These are phyloP conservation scores for Strobilomyces echinocephalus DNA, from an alignment of 768 basidiomycete genomes.

Conservation along the genomic window DNA sequence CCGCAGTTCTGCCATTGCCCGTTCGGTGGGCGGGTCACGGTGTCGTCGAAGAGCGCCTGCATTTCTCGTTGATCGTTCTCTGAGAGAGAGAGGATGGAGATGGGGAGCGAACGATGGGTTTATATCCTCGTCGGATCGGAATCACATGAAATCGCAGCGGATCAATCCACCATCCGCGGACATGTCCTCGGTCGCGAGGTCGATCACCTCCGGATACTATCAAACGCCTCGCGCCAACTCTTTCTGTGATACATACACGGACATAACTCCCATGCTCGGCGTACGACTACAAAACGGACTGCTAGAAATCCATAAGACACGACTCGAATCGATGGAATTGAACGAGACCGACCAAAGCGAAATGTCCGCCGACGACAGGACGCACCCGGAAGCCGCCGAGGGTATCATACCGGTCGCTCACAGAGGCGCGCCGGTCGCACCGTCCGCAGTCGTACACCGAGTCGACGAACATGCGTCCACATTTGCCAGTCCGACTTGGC, in stretches of 20 bases:
- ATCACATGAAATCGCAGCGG: too few relatives aligned
- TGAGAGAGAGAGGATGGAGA: too few relatives aligned
- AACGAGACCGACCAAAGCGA: constrained; percentile 15
- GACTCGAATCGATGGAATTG: neutral
- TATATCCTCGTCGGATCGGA: too few relatives aligned
- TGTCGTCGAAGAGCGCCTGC: too few relatives aligned
- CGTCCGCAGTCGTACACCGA: constrained; percentile 45
- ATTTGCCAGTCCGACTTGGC: constrained; percentile 62
- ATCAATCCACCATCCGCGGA: too few relatives aligned
- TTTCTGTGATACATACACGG: neutral
- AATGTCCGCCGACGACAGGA: constrained; percentile 20
- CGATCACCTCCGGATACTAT: too few relatives aligned
- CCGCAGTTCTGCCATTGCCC: too few relatives aligned
- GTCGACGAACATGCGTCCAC: constrained; percentile 49
- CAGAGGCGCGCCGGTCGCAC: constrained; percentile 35
- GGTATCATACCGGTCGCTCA: constrained; percentile 26
- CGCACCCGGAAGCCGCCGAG: constrained; percentile 17
- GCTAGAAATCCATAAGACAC: neutral
- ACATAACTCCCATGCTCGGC: neutral
- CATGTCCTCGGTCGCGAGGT: too few relatives aligned
- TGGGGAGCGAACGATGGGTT: too few relatives aligned
- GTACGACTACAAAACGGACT: constrained; percentile 11
- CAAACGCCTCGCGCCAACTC: too few relatives aligned
- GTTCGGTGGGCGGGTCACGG: too few relatives aligned
- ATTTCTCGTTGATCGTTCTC: too few relatives aligned